These are phyloP conservation scores for Podospora anserina DNA, from an alignment of 495 filamentous ascomycete species.

Conservation along the genomic window DNA sequence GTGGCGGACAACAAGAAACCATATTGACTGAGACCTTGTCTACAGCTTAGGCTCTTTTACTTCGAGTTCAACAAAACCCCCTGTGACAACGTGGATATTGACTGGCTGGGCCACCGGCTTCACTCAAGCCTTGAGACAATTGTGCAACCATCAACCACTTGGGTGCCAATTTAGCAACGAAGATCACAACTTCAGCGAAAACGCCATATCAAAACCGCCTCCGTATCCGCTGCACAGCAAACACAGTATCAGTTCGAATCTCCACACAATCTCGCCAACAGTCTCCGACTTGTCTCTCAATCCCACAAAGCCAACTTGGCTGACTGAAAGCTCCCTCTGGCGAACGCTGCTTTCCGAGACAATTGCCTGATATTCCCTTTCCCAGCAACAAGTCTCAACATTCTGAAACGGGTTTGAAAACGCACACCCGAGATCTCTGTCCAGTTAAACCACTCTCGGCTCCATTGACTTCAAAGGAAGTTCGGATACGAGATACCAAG, in stretches of 20 bases:
- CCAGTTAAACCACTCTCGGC: not conserved
- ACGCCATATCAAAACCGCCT: not conserved
- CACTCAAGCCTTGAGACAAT: slow-evolving; percentile 3
- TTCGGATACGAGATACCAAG: not conserved
- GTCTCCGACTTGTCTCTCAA: not conserved
- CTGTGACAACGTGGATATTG: not conserved
- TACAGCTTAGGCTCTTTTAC: not conserved
- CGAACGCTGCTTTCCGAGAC: not conserved
- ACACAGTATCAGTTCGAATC: not conserved
- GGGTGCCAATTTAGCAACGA: not conserved
- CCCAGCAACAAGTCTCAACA: slow-evolving; percentile 1
- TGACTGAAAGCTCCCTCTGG: not conserved
- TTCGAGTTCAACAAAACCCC: not conserved
- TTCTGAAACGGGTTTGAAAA: not conserved
- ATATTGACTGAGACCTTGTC: not conserved
- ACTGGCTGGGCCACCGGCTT: not conserved
- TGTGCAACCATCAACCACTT: not conserved
- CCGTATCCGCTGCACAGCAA: not conserved
- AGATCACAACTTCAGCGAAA: slow-evolving; percentile 1
- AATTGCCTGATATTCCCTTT: not conserved
- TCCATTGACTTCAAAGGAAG: not conserved
- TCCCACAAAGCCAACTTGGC: not conserved
- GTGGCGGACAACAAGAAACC: not conserved
- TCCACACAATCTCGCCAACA: not conserved
- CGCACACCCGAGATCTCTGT: not conserved